These are phyloP conservation scores for Allantophomopsis cytisporea DNA, from an alignment of 2,329 filamentous ascomycete species.

Conservation along the genomic window DNA sequence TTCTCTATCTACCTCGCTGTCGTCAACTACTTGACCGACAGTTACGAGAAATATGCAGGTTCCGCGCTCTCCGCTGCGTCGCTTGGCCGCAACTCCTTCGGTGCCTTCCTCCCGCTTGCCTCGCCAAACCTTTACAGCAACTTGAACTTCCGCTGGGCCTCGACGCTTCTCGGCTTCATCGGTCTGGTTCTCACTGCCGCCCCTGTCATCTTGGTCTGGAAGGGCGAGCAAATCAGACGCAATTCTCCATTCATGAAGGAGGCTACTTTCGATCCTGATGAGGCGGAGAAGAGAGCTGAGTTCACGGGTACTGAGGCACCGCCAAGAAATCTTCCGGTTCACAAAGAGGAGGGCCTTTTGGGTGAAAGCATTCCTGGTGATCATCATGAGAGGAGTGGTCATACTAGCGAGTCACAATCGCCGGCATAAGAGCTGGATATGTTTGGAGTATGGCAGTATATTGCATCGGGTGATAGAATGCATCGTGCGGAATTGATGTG, in stretches of 20 bases:
- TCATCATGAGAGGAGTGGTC: too few relatives aligned
- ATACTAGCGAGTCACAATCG: too few relatives aligned
- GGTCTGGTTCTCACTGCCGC: slow-evolving; percentile 23
- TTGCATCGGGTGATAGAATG: too few relatives aligned
- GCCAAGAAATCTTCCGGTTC: too few relatives aligned
- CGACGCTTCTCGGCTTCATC: slow-evolving; percentile 26
- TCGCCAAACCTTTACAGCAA: slow-evolving; percentile 16
- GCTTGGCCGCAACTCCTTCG: slow-evolving; percentile 25
- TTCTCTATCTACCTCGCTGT: slow-evolving; percentile 5
- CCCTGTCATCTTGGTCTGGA: slow-evolving; percentile 24
- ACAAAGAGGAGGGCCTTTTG: too few relatives aligned
- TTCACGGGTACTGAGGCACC: too few relatives aligned
- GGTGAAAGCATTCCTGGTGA: too few relatives aligned
- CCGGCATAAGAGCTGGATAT: too few relatives aligned
- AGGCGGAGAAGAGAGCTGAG: background rate
- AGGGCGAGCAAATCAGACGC: slow-evolving; percentile 24
- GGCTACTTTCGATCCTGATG: background rate
- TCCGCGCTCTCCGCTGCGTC: slow-evolving; percentile 25
- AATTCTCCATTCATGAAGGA: slow-evolving; percentile 23
- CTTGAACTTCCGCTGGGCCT: slow-evolving; percentile 27
- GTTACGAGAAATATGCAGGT: slow-evolving; percentile 28
- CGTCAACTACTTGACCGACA: slow-evolving; percentile 13
- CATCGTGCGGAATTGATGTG: too few relatives aligned
- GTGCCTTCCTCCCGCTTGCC: slow-evolving; percentile 28
- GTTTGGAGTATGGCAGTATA: background rate